Conservation (phyloP, 352 stramenopile species). For the Pythium biforme region DNA sequence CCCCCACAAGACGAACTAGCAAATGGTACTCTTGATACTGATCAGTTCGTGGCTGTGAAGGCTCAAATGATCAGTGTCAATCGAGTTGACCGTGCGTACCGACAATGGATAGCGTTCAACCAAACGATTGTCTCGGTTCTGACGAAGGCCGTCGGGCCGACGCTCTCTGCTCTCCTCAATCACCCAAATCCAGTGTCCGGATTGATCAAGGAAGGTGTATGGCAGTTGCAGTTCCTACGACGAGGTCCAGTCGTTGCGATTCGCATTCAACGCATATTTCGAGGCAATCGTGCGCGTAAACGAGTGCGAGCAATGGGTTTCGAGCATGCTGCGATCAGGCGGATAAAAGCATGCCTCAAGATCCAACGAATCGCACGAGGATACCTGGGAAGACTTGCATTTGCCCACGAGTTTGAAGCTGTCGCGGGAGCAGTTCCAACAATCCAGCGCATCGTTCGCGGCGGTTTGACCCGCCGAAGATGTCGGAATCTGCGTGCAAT, state of each 20-base stretch:
- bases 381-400: conserved; percentile 48
- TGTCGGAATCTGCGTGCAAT: conserved; percentile 39
- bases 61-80: background rate
- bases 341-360: conserved; percentile 17
- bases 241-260: conserved; percentile 50
- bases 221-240: conserved; percentile 59
- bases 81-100: background rate
- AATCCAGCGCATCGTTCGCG: conserved; percentile 56
- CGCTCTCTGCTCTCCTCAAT: conserved; percentile 17
- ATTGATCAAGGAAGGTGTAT: conserved; percentile 51
- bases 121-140: background rate
- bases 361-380: conserved; percentile 59
- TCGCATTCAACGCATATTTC: conserved; percentile 64
- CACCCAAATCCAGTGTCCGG: conserved; percentile 43
- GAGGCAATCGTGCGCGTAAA: conserved; percentile 55
- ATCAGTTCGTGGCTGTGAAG: conserved; percentile 10
- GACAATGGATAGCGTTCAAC: background rate
- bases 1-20: conserved; percentile 15
- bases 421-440: conserved; percentile 43
- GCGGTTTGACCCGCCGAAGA: conserved; percentile 37
- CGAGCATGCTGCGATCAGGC: conserved; percentile 34
- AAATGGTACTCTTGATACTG: background rate
- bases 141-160: background rate
- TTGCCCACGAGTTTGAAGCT: conserved; percentile 31
- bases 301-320: conserved; percentile 39